Evolutionary conservation across 805 yeast species (phyloP).

Genomic region (Wickerhamomyces tratensis): DNA sequence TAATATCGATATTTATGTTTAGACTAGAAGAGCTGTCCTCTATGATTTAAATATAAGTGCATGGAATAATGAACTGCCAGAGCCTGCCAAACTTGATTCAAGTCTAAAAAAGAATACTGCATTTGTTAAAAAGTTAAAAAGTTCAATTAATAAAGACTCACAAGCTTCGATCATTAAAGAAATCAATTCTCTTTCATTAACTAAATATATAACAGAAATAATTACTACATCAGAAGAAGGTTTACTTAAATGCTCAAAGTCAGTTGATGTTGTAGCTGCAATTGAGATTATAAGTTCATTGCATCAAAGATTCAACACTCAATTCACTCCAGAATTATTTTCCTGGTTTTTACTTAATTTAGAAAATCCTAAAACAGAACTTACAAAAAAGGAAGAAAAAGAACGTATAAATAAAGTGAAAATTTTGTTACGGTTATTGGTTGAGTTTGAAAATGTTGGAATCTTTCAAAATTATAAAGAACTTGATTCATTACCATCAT

Average conservation of each 20-base stretch:
- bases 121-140: conserved; percentile 60
- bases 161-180: conserved; percentile 44
- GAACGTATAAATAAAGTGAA: conserved; percentile 33
- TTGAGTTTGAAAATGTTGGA: conserved; percentile 52
- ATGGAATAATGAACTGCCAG: conserved; percentile 11
- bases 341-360: conserved; percentile 32
- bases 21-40: neutral
- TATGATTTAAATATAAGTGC: conserved; percentile 7
- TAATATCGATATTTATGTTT: too few species aligned
- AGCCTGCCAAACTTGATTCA: conserved; percentile 40
- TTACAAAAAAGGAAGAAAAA: conserved; percentile 33
- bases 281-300: conserved; percentile 60
- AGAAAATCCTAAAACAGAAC: conserved; percentile 19
- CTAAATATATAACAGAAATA: conserved; percentile 68
- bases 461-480: conserved; percentile 39
- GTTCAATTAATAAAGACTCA: conserved; percentile 45
- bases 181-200: conserved; percentile 50
- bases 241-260: conserved; percentile 37
- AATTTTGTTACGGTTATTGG: conserved; percentile 37
- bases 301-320: conserved; percentile 60
- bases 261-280: conserved; percentile 52
- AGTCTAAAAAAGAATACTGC: conserved; percentile 78
- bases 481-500: conserved; percentile 34
- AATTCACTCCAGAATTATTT: conserved; percentile 42
- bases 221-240: conserved; percentile 56